These are phyloP conservation scores for Leccinum brunneo-olivaceum DNA, from an alignment of 1,284 basidiomycete genomes.

Conservation along the genomic window DNA sequence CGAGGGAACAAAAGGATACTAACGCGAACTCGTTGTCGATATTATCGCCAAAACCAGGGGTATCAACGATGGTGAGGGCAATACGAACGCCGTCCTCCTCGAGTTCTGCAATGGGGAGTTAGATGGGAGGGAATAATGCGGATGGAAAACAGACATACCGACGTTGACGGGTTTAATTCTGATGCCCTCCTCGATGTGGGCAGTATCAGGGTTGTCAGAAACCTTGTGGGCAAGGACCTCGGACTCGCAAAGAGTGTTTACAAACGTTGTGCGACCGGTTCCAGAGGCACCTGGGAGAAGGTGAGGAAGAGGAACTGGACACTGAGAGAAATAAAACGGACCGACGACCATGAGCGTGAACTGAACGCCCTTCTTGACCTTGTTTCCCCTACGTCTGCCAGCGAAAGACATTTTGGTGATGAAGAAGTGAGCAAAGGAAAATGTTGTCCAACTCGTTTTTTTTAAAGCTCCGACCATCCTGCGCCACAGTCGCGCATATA, in stretches of 20 bases:
- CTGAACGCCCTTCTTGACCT: slow-evolving; percentile 96
- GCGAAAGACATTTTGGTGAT: slow-evolving; percentile 67
- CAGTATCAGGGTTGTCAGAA: slow-evolving; percentile 80
- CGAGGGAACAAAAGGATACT: slow-evolving; percentile 32
- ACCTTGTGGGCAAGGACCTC: slow-evolving; percentile 84
- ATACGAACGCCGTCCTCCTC: slow-evolving; percentile 99
- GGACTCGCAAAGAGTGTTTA: slow-evolving; percentile 96
- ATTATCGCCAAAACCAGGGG: slow-evolving; percentile 97
- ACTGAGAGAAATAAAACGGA: slow-evolving; percentile 34
- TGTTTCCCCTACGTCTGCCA: slow-evolving; percentile 84
- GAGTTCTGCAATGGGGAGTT: slow-evolving; percentile 56
- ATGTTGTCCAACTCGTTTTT: slow-evolving; percentile 30
- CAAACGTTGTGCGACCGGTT: slow-evolving; percentile 94
- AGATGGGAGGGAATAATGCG: not conserved
- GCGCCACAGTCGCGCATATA: slow-evolving; percentile 32
- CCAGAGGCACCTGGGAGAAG: slow-evolving; percentile 77
- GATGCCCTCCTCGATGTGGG: slow-evolving; percentile 92
- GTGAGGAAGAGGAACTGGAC: slow-evolving; percentile 9
- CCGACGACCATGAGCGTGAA: slow-evolving; percentile 95
- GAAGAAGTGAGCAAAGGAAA: slow-evolving; percentile 21
- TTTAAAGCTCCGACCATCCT: slow-evolving; percentile 35
- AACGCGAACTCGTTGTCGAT: slow-evolving; percentile 98
- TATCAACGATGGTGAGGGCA: slow-evolving; percentile 96
- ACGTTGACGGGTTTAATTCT: slow-evolving; percentile 94
- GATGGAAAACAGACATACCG: slow-evolving; percentile 50